Evolutionary conservation across 228 moss, liverwort and hornwort genomes (phyloP).

Genomic region (Sphagnum fallax): DNA sequence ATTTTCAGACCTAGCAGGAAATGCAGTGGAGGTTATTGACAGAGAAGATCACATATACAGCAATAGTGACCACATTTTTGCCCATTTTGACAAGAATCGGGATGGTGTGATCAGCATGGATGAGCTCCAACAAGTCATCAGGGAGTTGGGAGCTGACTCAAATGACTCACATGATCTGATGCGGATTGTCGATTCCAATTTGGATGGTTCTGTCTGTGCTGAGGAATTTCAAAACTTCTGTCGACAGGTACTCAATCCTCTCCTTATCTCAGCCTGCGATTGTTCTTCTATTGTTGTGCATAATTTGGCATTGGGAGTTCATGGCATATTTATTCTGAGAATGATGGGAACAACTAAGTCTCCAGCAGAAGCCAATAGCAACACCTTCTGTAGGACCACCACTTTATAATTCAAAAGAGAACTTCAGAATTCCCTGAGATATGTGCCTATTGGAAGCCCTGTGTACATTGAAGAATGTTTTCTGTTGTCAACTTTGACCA

Average conservation of each 20-base stretch:
- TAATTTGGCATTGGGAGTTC: too few relatives aligned
- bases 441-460: too few relatives aligned
- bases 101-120: constrained; percentile 90
- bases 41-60: constrained; percentile 14
- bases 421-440: too few relatives aligned
- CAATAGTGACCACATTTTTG: constrained; percentile 69
- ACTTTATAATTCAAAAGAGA: too few relatives aligned
- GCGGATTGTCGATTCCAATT: constrained; percentile 85
- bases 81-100: constrained; percentile 84
- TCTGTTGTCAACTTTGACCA: too few relatives aligned
- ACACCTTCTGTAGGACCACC: too few relatives aligned
- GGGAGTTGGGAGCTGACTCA: constrained; percentile 76
- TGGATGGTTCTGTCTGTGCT: constrained; percentile 74
- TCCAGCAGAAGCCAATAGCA: too few relatives aligned
- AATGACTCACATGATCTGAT: constrained; percentile 84
- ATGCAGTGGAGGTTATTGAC: constrained; percentile 44
- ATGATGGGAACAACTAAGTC: too few relatives aligned
- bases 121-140: constrained; percentile 85
- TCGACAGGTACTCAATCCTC: constrained; percentile 48
- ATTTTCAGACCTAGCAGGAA: constrained; percentile 59
- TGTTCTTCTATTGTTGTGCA: too few relatives aligned
- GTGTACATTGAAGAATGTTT: too few relatives aligned
- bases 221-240: constrained; percentile 84
- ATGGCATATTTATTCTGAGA: too few relatives aligned
- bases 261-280: background rate